phyloP scores from a whole-genome alignment of 495 filamentous ascomycete species.

The Penicillium macrosclerotiorum region DNA sequence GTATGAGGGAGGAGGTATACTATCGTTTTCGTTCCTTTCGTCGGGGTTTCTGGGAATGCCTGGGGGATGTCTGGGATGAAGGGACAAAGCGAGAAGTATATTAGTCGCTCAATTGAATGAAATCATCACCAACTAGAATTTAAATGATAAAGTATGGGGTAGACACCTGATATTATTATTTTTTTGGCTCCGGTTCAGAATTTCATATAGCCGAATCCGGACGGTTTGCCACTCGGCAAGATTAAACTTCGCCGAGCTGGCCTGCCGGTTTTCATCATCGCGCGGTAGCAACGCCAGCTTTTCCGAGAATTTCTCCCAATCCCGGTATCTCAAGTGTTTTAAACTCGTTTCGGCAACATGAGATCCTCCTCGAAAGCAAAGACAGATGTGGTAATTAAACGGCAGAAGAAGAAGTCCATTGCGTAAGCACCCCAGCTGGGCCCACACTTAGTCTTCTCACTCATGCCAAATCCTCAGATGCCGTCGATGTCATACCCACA shows the following conservation, averaged over 20 bases:
- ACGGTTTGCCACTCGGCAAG: slow-evolving; percentile 6
- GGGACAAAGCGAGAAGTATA: too few relatives aligned
- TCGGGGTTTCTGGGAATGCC: too few relatives aligned
- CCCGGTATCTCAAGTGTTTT: not conserved
- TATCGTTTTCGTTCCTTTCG: too few relatives aligned
- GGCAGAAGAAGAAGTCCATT: slow-evolving; percentile 29
- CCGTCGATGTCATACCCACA: slow-evolving; percentile 34
- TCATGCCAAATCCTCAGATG: slow-evolving; percentile 23
- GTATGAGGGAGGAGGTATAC: too few relatives aligned
- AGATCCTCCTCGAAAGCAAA: not conserved
- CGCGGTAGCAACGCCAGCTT: not conserved
- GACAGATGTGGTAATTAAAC: slow-evolving; percentile 9
- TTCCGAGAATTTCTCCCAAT: not conserved
- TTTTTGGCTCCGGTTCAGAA: too few relatives aligned
- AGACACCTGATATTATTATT: too few relatives aligned
- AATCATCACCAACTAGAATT: too few relatives aligned
- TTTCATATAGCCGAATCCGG: not conserved
- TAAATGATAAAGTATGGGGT: too few relatives aligned
- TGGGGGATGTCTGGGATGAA: too few relatives aligned
- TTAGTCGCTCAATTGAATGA: too few relatives aligned
- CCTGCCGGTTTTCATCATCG: not conserved
- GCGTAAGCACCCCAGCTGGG: slow-evolving; percentile 17
- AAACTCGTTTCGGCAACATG: slow-evolving; percentile 1
- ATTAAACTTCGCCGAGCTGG: not conserved
- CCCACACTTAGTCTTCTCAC: not conserved